Evolutionary conservation across 371 early-diverging fungal species (phyloP).

Genomic region (Thermomucor indicae-seudaticae): DNA sequence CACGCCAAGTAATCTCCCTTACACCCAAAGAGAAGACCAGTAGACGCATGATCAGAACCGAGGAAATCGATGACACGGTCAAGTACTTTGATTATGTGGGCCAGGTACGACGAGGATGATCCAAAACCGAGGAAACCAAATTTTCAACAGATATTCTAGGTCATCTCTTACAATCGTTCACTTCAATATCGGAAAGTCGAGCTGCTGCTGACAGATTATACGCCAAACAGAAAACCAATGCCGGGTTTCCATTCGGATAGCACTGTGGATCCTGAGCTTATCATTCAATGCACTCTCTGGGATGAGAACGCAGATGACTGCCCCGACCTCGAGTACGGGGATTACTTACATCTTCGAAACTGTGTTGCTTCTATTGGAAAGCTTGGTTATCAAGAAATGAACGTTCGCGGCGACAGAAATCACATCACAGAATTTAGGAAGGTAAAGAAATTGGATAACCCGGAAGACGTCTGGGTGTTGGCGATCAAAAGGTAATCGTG

Average conservation of each 20-base stretch:
- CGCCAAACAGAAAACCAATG: constrained; percentile 10
- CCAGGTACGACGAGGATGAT: not conserved
- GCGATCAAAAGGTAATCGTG: constrained; percentile 4
- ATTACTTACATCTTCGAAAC: constrained; percentile 9
- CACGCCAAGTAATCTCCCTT: not conserved
- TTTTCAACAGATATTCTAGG: not conserved
- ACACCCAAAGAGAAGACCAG: not conserved
- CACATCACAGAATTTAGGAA: not conserved
- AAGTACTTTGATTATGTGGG: not conserved
- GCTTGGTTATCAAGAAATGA: constrained; percentile 1
- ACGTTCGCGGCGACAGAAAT: constrained; percentile 6
- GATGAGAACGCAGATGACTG: constrained; percentile 13
- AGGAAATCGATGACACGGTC: not conserved
- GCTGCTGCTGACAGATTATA: constrained; percentile 24
- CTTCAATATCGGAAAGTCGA: not conserved
- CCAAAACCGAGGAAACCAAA: not conserved
- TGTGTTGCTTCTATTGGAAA: constrained; percentile 1
- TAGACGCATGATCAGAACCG: not conserved
- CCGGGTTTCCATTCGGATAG: not conserved
- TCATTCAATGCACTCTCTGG: constrained; percentile 20
- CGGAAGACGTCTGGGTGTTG: not conserved
- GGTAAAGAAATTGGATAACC: constrained; percentile 5
- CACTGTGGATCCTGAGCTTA: constrained; percentile 1
- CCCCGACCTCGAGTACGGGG: constrained; percentile 6
- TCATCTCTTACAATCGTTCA: not conserved